Evolutionary conservation across 768 basidiomycete genomes (phyloP).

Genomic region (Hypholoma sublateritium): DNA sequence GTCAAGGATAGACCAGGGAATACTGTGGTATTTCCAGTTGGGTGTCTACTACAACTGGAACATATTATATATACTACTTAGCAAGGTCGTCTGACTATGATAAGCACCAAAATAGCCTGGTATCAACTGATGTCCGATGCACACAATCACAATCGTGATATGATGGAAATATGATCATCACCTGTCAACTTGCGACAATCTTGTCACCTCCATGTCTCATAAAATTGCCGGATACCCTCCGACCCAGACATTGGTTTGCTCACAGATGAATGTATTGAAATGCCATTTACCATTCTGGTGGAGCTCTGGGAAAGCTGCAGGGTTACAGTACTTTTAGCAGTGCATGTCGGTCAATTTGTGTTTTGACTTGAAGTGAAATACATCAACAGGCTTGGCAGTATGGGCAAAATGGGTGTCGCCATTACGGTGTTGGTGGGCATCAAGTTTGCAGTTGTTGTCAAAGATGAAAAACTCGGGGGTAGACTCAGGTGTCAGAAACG

Average conservation of each 20-base stretch:
- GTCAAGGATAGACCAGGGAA: too few relatives aligned
- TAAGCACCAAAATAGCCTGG: too few relatives aligned
- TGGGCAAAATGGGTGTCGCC: conserved; percentile 15
- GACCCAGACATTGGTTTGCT: conserved; percentile 33
- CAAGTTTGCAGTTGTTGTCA: conserved; percentile 21
- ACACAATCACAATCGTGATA: too few relatives aligned
- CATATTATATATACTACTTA: too few relatives aligned
- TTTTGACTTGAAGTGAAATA: conserved; percentile 12
- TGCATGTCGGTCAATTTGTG: conserved; percentile 8
- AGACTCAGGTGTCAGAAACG: conserved; percentile 12
- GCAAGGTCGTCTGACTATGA: too few relatives aligned
- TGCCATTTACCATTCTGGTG: conserved; percentile 14
- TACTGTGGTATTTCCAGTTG: too few relatives aligned
- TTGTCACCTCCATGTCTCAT: not conserved
- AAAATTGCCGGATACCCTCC: conserved; percentile 5
- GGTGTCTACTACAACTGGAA: too few relatives aligned
- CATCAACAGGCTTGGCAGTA: conserved; percentile 18
- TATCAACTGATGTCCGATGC: too few relatives aligned
- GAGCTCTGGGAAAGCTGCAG: conserved; percentile 13
- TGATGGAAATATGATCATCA: too few relatives aligned
- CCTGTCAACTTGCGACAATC: too few relatives aligned
- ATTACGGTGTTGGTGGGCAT: conserved; percentile 6
- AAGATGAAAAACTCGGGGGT: conserved; percentile 18
- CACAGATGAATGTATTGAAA: conserved; percentile 33
- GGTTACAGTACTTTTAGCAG: conserved; percentile 25